Conservation (phyloP, 2,329 filamentous ascomycete genomes). For the Chaetoscypha palmicola region DNA sequence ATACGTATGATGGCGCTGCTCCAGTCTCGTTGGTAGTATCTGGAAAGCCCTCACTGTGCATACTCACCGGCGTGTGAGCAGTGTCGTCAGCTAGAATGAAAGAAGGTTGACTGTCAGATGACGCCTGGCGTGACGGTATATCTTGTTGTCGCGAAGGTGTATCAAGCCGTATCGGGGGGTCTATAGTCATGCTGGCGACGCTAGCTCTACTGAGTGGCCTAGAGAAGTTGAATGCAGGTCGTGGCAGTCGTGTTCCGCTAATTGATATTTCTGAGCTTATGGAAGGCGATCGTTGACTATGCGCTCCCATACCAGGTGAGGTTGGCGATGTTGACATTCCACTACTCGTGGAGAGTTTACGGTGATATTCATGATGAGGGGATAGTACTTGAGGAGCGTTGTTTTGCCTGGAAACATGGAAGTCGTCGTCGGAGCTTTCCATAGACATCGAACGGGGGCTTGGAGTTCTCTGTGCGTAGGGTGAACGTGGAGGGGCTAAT, state of each 20-base stretch:
- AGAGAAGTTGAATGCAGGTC: conserved; percentile 88
- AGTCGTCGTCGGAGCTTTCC: conserved; percentile 66
- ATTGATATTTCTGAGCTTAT: conserved; percentile 74
- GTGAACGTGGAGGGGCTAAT: conserved; percentile 39
- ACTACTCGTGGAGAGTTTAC: conserved; percentile 72
- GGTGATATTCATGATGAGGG: conserved; percentile 62
- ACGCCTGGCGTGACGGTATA: conserved; percentile 54
- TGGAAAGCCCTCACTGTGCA: conserved; percentile 62
- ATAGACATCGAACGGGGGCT: conserved; percentile 57
- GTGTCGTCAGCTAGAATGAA: conserved; percentile 60
- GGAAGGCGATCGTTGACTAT: conserved; percentile 71
- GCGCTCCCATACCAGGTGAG: conserved; percentile 52
- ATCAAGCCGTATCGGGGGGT: background rate
- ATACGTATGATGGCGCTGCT: conserved; percentile 69
- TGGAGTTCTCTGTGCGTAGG: conserved; percentile 39
- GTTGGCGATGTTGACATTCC: conserved; percentile 54
- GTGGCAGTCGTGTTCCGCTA: conserved; percentile 49
- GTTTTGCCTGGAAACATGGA: conserved; percentile 35
- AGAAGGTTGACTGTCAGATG: conserved; percentile 56
- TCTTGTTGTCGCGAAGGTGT: conserved; percentile 30
- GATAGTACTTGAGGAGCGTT: conserved; percentile 53
- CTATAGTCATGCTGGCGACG: conserved; percentile 41
- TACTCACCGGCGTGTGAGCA: conserved; percentile 63
- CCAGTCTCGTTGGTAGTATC: conserved; percentile 43
- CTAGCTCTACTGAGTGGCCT: conserved; percentile 74